Evolutionary conservation across 208 protist genomes (phyloP).

Genomic region (Leishmania major): DNA sequence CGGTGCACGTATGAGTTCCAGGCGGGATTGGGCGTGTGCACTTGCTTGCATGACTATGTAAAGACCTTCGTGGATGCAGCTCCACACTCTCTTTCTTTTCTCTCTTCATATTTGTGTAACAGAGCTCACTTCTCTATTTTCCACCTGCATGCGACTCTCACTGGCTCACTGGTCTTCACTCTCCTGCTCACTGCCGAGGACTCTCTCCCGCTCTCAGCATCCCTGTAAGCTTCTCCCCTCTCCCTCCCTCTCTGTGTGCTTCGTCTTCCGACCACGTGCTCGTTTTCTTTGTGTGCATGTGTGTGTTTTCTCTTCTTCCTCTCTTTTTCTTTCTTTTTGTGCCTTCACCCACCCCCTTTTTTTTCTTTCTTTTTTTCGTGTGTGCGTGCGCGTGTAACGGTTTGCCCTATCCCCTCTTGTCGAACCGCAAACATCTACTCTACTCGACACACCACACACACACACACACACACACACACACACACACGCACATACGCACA

Average conservation of each 20-base stretch:
- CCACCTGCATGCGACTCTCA: neutral
- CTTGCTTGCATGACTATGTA: neutral
- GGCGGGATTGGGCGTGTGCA: neutral
- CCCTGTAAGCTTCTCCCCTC: slow-evolving; percentile 4
- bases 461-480: neutral
- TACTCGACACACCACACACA: neutral
- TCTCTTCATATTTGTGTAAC: neutral
- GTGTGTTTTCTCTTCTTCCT: slow-evolving; percentile 10
- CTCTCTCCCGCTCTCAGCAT: neutral
- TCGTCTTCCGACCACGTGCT: neutral
- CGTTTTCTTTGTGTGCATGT: slow-evolving; percentile 2
- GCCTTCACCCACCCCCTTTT: neutral
- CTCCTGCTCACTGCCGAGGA: slow-evolving; percentile 4
- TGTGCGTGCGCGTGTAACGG: neutral
- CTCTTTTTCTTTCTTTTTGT: neutral
- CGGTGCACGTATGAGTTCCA: neutral
- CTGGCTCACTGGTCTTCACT: neutral
- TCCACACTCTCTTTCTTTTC: slow-evolving; percentile 1
- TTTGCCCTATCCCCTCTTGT: neutral
- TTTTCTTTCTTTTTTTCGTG: no score
- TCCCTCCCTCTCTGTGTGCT: slow-evolving; percentile 7
- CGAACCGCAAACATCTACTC: neutral
- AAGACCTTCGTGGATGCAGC: neutral
- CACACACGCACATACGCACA: neutral
- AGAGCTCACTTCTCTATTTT: neutral